Evolutionary conservation across 2,329 filamentous ascomycete genomes (phyloP), one percentile per base, ranked within the genome.

Genomic region (Ilyonectria sp.): DNA sequence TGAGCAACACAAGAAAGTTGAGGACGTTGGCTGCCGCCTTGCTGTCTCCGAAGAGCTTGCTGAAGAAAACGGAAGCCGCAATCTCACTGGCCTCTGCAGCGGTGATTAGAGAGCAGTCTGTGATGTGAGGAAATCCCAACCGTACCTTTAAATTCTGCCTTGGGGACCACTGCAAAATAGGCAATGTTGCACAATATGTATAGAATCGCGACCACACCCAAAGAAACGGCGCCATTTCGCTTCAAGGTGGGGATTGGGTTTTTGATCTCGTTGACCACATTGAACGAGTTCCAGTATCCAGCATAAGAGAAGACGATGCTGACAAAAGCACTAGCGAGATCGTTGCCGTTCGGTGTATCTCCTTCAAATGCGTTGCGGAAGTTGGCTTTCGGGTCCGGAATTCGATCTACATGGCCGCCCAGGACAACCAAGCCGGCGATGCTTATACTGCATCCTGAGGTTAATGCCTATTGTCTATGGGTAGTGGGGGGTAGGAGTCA

Each of bases 401-500:
- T 70, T 17, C 57, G 58, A 2, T 72, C 60, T 13, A 79, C 73
- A 62, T 79, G 66, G 35, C 80, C 81, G 19, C 80, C 79, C 13
- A 92, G 83, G 4, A 91, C 87, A 8, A 92, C 89, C 2, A 91
- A 80, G 0, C 90, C 90, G 1, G 88, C 86, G 59, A 90, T 87
- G 50, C 81, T 85, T 70, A 90, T 86, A 69, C 65, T 68, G 26
- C 19, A 43, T 0, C 21, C 26, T 26, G 8, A 2, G 31, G 31
- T 33, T 11, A 33, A 33, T 33, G 11, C 8, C 31, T 26, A 15
- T 15, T 47, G 57, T 61, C 7, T 60, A 49, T 31, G 6, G 19
- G 19, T 33, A 2, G 6, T 5, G 4, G 9, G 3, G 6, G 13
- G 3, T 2, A 11, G 7, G 13, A 4, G 13, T 2, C 2, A 29